Conservation (phyloP, 2,329 filamentous ascomycete genomes). For the Rhytidhysteron rufulum region DNA sequence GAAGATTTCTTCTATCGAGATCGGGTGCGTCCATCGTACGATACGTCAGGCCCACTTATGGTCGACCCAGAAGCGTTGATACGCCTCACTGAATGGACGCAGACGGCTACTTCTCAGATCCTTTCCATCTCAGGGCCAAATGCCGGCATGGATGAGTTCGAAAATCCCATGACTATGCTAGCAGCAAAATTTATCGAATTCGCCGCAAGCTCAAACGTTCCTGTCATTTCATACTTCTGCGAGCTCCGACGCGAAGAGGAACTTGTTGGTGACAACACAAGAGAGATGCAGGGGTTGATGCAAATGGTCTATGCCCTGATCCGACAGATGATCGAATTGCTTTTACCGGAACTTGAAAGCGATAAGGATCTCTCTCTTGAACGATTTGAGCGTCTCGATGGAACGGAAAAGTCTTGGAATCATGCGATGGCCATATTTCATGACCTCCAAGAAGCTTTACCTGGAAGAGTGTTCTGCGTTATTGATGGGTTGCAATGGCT, state of each 20-base stretch:
- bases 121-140: conserved; percentile 3
- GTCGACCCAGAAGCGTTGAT: background rate
- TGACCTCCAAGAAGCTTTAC: conserved; percentile 1
- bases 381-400: conserved; percentile 5
- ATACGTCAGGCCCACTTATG: background rate
- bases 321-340: conserved; percentile 10
- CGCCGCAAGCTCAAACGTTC: conserved; percentile 2
- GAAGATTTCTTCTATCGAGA: conserved; percentile 9
- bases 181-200: conserved; percentile 6
- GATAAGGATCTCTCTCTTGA: background rate
- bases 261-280: background rate
- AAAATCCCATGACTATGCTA: conserved; percentile 3
- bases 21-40: conserved; percentile 3
- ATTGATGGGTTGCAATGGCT: conserved; percentile 13
- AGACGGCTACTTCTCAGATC: background rate
- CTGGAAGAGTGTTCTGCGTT: conserved; percentile 7
- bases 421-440: conserved; percentile 2
- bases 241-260: conserved; percentile 3
- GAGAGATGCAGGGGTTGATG: conserved; percentile 6
- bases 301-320: conserved; percentile 9
- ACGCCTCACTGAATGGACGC: conserved; percentile 4
- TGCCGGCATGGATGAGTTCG: conserved; percentile 3
- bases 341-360: conserved; percentile 5
- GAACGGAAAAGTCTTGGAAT: background rate
- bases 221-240: conserved; percentile 11